These are phyloP conservation scores for Nepenthes alata DNA, from an alignment of 179 eudicot genomes.

Conservation along the genomic window DNA sequence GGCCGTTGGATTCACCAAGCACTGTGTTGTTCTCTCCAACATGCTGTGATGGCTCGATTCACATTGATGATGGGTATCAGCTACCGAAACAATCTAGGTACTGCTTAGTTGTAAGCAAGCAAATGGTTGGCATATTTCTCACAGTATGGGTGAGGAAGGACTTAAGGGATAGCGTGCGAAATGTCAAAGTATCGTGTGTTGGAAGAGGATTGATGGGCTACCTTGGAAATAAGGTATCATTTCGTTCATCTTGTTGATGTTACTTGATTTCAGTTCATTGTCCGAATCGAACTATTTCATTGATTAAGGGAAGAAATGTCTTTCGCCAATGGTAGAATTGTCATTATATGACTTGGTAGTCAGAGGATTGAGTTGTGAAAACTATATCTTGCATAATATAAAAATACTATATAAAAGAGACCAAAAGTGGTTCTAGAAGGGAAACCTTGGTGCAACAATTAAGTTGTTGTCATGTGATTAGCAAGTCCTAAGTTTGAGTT, in stretches of 20 bases:
- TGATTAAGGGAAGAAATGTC: too few species aligned
- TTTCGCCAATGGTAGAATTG: too few species aligned
- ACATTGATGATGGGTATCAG: constrained; percentile 35
- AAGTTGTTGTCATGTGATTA: too few species aligned
- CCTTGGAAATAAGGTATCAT: constrained; percentile 37
- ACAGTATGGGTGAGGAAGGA: constrained; percentile 38
- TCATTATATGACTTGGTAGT: too few species aligned
- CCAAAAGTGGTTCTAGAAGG: too few species aligned
- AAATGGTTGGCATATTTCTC: constrained; percentile 39
- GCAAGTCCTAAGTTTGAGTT: too few species aligned
- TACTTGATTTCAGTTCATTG: too few species aligned
- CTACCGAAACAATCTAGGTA: constrained; percentile 26
- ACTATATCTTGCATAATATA: too few species aligned
- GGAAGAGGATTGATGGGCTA: constrained; percentile 42
- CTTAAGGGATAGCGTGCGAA: constrained; percentile 28
- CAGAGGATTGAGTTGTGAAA: too few species aligned
- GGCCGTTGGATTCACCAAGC: constrained; percentile 31
- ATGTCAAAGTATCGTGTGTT: constrained; percentile 37
- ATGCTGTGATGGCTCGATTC: constrained; percentile 37
- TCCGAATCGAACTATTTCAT: too few species aligned
- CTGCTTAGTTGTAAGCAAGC: constrained; percentile 41
- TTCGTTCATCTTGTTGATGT: background rate
- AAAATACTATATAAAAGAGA: too few species aligned
- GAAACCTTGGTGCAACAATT: too few species aligned
- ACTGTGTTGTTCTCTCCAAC: constrained; percentile 26